Conservation (phyloP, 2,329 filamentous ascomycete species). For the Ceratocystis diversiconidia region DNA sequence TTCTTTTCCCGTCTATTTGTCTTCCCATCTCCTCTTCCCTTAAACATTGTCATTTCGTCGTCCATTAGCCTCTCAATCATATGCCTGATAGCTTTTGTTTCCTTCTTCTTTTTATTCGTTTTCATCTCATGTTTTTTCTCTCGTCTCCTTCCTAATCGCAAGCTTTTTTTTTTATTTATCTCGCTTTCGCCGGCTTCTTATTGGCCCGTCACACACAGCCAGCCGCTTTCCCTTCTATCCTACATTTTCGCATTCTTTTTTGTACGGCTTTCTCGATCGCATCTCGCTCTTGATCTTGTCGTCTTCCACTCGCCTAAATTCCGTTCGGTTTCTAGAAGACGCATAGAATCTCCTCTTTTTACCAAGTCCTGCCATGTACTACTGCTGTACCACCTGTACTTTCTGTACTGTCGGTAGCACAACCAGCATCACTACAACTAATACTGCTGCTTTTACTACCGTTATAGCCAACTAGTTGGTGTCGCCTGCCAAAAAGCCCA, state of each 20-base stretch:
- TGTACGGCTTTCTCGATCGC: too few relatives aligned
- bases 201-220: too few relatives aligned
- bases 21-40: background rate
- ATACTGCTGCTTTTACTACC: too few relatives aligned
- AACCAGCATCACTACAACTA: background rate
- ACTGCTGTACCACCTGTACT: background rate
- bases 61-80: too few relatives aligned
- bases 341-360: background rate
- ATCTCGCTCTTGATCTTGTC: too few relatives aligned
- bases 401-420: background rate
- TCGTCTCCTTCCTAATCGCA: too few relatives aligned
- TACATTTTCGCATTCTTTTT: too few relatives aligned
- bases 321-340: background rate
- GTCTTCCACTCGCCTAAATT: background rate
- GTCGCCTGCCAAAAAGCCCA: too few relatives aligned
- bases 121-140: background rate
- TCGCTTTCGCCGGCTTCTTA: too few relatives aligned
- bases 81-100: background rate
- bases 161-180: too few relatives aligned
- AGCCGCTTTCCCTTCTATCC: too few relatives aligned
- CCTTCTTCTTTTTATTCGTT: background rate
- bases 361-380: slow-evolving; percentile 32
- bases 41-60: background rate
- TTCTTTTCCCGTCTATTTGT: slow-evolving; percentile 20
- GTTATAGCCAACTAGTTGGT: too few relatives aligned